Evolutionary conservation across 352 stramenopile species (phyloP).

Genomic region (Lagenidium giganteum): DNA sequence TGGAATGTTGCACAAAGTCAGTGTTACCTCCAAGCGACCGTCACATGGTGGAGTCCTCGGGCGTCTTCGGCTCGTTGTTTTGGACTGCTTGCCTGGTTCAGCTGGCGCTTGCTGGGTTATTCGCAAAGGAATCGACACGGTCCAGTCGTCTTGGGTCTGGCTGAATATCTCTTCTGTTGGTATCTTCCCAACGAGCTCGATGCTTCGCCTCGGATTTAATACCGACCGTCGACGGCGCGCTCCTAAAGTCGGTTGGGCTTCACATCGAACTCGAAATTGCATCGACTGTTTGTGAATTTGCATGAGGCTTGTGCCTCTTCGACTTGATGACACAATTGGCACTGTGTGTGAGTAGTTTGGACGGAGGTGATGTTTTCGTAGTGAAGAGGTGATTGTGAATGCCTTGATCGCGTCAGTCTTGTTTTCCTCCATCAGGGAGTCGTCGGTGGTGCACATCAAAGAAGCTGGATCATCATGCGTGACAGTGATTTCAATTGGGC

Average conservation of each 20-base stretch:
- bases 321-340: conserved; percentile 2
- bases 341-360: conserved; percentile 33
- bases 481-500: conserved; percentile 39
- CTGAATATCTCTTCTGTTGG: too few species aligned
- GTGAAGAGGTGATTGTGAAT: conserved; percentile 41
- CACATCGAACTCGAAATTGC: conserved; percentile 17
- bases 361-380: conserved; percentile 36
- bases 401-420: conserved; percentile 14
- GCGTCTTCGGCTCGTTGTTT: conserved; percentile 3
- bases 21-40: background rate
- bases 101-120: too few species aligned
- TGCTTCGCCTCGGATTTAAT: too few species aligned
- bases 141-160: too few species aligned
- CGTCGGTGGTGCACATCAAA: background rate
- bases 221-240: background rate
- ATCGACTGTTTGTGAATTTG: conserved; percentile 2
- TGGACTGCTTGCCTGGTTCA: too few species aligned
- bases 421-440: background rate
- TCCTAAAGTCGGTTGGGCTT: conserved; percentile 12
- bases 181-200: too few species aligned
- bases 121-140: conserved; percentile 1
- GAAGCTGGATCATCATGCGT: conserved; percentile 25
- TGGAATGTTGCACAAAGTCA: background rate
- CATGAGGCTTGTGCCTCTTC: background rate
- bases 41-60: background rate